These are phyloP conservation scores for Exophiala alcalophila DNA, from an alignment of 2,329 filamentous ascomycete species.

Conservation along the genomic window DNA sequence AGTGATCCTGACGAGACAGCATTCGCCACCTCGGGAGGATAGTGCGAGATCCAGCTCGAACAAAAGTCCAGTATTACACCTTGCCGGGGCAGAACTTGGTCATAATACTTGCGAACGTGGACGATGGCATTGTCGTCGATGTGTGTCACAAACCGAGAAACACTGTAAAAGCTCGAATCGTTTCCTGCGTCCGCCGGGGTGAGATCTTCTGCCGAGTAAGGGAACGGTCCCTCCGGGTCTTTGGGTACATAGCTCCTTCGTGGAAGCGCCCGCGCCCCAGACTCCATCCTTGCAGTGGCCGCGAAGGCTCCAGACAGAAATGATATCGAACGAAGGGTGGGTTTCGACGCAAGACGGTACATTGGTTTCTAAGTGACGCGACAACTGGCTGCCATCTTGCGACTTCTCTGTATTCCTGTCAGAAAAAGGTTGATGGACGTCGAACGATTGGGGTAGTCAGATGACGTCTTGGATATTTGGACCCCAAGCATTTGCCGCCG, in stretches of 20 bases:
- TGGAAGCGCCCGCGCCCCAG: neutral
- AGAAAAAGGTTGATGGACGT: too few relatives aligned
- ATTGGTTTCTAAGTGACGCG: constrained; percentile 16
- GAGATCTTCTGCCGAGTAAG: constrained; percentile 30
- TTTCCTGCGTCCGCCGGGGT: constrained; percentile 29
- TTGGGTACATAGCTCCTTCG: constrained; percentile 25
- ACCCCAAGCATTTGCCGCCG: too few relatives aligned
- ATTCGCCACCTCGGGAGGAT: constrained; percentile 36
- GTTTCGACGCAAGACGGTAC: constrained; percentile 14
- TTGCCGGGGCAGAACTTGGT: constrained; percentile 39
- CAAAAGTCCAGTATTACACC: constrained; percentile 51
- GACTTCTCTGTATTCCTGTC: too few relatives aligned
- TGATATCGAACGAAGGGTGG: constrained; percentile 19
- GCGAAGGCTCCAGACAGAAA: constrained; percentile 20
- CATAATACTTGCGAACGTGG: constrained; percentile 47
- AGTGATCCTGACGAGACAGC: constrained; percentile 31
- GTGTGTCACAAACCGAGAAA: constrained; percentile 52
- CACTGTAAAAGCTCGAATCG: constrained; percentile 31
- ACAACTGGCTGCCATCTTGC: too few relatives aligned
- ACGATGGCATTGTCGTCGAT: constrained; percentile 52
- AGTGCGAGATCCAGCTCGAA: constrained; percentile 51
- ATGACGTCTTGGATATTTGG: too few relatives aligned
- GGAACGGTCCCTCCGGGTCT: constrained; percentile 26
- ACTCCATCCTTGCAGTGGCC: constrained; percentile 16
- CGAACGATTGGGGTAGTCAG: too few relatives aligned